Conservation (phyloP, 2,329 filamentous ascomycete genomes). For the Aspergillus aculeatinus region DNA sequence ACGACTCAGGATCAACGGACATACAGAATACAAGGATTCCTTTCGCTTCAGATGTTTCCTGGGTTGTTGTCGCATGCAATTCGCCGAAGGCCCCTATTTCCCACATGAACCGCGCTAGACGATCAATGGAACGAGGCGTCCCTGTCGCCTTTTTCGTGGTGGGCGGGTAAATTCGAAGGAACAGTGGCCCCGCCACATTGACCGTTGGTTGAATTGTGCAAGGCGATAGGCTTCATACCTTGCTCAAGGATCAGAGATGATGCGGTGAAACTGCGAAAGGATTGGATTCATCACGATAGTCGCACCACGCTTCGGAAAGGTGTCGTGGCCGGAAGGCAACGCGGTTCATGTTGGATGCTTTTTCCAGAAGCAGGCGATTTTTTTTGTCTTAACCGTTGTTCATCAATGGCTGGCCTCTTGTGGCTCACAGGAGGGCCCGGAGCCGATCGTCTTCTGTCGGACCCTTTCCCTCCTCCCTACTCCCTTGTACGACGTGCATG, state of each 20-base stretch:
- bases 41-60: conserved; percentile 7
- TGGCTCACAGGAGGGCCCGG: conserved; percentile 12
- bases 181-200: conserved; percentile 1
- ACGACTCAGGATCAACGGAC: conserved; percentile 8
- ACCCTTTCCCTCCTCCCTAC: conserved; percentile 6
- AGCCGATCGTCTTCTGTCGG: conserved; percentile 7
- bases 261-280: conserved; percentile 13
- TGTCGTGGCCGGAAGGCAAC: conserved; percentile 11
- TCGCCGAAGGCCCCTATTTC: background rate
- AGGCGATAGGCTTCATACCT: conserved; percentile 9
- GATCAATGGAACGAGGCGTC: conserved; percentile 1
- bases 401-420: conserved; percentile 5
- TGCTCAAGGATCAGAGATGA: conserved; percentile 8
- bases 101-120: conserved; percentile 1
- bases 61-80: background rate
- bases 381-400: conserved; percentile 7
- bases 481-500: conserved; percentile 27
- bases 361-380: conserved; percentile 6
- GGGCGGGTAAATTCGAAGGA: conserved; percentile 1
- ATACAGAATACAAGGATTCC: conserved; percentile 4
- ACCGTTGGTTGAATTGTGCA: conserved; percentile 5
- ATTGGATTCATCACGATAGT: conserved; percentile 23
- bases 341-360: conserved; percentile 15
- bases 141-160: background rate
- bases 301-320: conserved; percentile 13